Evolutionary conservation across 2,329 filamentous ascomycete genomes (phyloP).

Genomic region (Diplodia mutila): DNA sequence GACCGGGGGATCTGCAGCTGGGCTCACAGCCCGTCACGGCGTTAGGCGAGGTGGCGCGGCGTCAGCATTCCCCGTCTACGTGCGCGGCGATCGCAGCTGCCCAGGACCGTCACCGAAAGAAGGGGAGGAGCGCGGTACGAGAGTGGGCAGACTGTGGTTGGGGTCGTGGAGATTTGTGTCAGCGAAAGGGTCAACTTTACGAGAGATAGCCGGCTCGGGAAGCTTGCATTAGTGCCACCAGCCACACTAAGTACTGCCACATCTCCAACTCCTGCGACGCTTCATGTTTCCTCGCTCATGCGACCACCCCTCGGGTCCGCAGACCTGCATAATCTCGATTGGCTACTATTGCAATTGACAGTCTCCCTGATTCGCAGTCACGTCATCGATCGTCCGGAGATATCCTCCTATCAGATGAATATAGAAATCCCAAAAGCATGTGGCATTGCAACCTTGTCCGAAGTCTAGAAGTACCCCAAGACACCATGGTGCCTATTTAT

Average conservation of each 20-base stretch:
- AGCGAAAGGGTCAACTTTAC: constrained; percentile 22
- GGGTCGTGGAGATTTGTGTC: constrained; percentile 12
- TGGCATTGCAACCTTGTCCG: neutral
- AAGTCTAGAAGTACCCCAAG: neutral
- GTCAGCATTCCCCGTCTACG: constrained; percentile 20
- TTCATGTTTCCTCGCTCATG: neutral
- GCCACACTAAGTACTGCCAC: constrained; percentile 25
- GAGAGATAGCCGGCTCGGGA: constrained; percentile 23
- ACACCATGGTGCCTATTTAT: neutral
- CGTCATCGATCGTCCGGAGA: neutral
- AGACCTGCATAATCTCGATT: neutral
- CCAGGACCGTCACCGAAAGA: neutral
- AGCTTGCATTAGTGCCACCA: constrained; percentile 23
- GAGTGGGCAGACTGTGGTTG: neutral
- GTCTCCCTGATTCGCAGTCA: too few species aligned
- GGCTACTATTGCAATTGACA: neutral
- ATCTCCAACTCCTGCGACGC: constrained; percentile 2
- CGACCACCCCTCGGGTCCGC: neutral
- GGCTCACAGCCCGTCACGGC: constrained; percentile 26
- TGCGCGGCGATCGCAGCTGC: constrained; percentile 21
- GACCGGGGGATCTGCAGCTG: constrained; percentile 25
- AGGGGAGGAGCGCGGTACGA: neutral
- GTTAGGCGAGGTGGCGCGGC: constrained; percentile 24
- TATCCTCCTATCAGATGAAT: neutral
- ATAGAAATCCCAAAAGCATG: neutral